Evolutionary conservation across 139 green algal species (phyloP).

Genomic region (Chlorella sp.): DNA sequence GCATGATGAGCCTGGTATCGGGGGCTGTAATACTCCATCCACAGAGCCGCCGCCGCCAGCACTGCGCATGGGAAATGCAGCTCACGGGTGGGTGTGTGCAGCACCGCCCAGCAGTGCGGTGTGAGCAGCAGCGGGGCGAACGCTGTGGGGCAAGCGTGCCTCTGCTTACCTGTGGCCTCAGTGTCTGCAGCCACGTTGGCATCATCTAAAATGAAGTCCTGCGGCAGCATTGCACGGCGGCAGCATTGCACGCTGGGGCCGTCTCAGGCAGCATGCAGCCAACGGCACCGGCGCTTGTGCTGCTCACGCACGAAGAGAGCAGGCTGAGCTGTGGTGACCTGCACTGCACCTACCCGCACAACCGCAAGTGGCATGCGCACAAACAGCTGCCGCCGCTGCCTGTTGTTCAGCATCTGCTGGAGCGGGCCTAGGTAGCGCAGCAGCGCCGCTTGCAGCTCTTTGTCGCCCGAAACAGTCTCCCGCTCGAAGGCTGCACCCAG

Average conservation of each 20-base stretch:
- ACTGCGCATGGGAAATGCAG: too few relatives aligned
- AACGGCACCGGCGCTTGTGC: too few relatives aligned
- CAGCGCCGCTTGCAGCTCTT: not conserved
- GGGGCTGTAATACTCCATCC: not conserved
- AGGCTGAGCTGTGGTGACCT: too few relatives aligned
- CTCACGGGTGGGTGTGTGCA: too few relatives aligned
- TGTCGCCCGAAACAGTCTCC: too few relatives aligned
- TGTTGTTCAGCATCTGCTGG: slow-evolving; percentile 6
- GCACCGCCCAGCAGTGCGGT: too few relatives aligned
- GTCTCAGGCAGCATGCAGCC: too few relatives aligned
- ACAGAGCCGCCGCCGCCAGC: not conserved
- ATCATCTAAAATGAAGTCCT: slow-evolving; percentile 1
- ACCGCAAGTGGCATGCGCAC: not conserved
- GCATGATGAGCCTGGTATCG: too few relatives aligned
- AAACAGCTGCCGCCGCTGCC: not conserved
- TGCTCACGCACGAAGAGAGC: too few relatives aligned
- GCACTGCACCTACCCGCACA: slow-evolving; percentile 8
- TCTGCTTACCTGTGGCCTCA: not conserved
- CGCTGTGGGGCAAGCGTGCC: too few relatives aligned
- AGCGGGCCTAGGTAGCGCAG: not conserved
- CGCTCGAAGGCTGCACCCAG: not conserved
- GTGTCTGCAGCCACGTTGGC: not conserved
- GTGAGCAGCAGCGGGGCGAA: too few relatives aligned
- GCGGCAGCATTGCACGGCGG: not conserved
- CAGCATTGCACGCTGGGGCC: too few relatives aligned